These are phyloP conservation scores for Glycyrrhiza uralensis DNA, from an alignment of 306 rosid genomes.

Conservation along the genomic window DNA sequence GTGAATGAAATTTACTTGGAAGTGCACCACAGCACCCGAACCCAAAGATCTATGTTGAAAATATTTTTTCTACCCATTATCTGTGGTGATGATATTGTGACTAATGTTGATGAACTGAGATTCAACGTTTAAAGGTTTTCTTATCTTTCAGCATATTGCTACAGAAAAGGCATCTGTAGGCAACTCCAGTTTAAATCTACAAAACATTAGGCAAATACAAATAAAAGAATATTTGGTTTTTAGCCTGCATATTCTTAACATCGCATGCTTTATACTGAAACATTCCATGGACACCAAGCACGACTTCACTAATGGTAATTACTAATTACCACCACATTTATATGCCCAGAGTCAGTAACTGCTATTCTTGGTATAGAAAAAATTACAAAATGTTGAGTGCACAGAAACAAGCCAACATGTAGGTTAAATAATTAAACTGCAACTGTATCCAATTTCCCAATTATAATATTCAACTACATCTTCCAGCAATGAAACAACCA, in stretches of 20 bases:
- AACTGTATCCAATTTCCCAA: constrained; percentile 10
- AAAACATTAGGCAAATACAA: neutral
- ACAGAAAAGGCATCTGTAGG: constrained; percentile 6
- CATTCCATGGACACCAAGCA: neutral
- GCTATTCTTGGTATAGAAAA: neutral
- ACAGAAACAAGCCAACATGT: neutral
- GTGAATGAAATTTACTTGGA: neutral
- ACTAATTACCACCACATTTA: neutral
- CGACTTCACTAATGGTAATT: neutral
- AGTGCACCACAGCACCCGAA: constrained; percentile 17
- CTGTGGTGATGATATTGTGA: neutral
- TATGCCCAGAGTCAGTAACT: neutral
- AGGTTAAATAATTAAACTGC: neutral
- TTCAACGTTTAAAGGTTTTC: neutral
- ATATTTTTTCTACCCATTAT: neutral
- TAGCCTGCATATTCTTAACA: neutral
- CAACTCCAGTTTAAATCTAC: constrained; percentile 1
- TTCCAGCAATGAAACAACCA: constrained; percentile 3
- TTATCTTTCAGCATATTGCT: neutral
- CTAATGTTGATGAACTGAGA: neutral
- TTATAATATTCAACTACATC: constrained; percentile 3
- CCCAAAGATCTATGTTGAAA: neutral
- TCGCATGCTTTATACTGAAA: constrained; percentile 10
- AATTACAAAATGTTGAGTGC: neutral
- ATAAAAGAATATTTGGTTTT: neutral